A percentile compares a stretch with the other conserved stretches of the same genome.
phyloP scores from a whole-genome alignment of 2,329 filamentous ascomycete genomes.

The Elsinoe arachidis region DNA sequence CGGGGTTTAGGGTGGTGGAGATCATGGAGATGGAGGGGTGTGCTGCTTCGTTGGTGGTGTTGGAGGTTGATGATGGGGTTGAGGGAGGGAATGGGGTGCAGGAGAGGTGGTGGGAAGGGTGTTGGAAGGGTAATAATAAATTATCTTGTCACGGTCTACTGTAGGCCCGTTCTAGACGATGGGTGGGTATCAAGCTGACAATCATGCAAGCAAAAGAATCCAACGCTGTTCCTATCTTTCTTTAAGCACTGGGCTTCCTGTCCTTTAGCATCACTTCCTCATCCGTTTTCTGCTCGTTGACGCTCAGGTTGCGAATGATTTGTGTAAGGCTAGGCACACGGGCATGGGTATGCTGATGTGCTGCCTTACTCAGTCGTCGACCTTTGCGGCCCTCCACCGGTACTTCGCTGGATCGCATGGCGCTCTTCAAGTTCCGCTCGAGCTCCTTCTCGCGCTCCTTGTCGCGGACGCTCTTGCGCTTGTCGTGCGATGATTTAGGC shows the following conservation, averaged over 20 bases:
- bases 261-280: slow-evolving; percentile 1
- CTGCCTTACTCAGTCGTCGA: not conserved
- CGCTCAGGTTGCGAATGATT: slow-evolving; percentile 7
- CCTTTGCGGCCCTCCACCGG: not conserved
- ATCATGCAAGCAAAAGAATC: not conserved
- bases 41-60: not conserved
- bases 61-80: not conserved
- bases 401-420: not conserved
- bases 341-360: not conserved
- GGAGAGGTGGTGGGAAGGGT: not conserved
- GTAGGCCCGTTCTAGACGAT: not conserved
- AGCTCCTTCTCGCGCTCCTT: not conserved
- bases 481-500: not conserved
- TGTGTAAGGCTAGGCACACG: slow-evolving; percentile 4
- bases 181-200: slow-evolving; percentile 9
- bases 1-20: not conserved
- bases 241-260: not conserved
- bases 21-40: not conserved
- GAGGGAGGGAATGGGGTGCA: not conserved
- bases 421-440: slow-evolving; percentile 4
- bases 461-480: not conserved
- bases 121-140: not conserved
- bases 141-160: not conserved
- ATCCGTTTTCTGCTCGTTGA: not conserved
- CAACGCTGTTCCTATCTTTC: not conserved